Evolutionary conservation across 2,329 filamentous ascomycete species (phyloP).

Genomic region (Sporothrix protearum): DNA sequence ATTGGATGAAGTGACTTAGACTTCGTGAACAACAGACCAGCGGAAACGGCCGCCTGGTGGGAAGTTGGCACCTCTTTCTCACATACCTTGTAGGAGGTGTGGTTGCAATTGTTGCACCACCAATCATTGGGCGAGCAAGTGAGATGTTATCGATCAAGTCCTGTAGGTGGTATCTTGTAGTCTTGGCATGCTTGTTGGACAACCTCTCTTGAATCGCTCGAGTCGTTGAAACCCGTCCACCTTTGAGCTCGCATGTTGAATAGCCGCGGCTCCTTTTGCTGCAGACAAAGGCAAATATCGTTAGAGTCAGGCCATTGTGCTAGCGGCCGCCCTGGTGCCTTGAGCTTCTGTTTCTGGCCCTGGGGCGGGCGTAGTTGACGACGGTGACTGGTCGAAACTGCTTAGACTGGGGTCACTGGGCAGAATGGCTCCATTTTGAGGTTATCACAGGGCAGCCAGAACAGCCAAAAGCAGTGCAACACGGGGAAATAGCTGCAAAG

Average conservation of each 20-base stretch:
- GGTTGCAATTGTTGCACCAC: not conserved
- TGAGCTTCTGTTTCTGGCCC: not conserved
- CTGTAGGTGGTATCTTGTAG: no score
- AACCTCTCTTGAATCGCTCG: not conserved
- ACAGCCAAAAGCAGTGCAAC: not conserved
- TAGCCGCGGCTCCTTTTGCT: slow-evolving; percentile 6
- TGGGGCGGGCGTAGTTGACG: not conserved
- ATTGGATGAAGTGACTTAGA: no score
- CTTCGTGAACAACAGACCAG: not conserved
- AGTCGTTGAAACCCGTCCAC: not conserved
- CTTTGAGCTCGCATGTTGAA: not conserved
- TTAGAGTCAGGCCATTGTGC: slow-evolving; percentile 8
- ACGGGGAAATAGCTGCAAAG: not conserved
- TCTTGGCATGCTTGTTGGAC: not conserved
- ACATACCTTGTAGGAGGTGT: not conserved
- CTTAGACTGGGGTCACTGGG: not conserved
- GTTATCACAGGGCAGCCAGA: not conserved
- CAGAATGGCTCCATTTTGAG: not conserved
- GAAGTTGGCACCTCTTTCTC: not conserved
- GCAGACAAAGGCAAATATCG: not conserved
- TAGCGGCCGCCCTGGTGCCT: not conserved
- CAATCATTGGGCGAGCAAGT: not conserved
- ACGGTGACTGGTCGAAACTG: not conserved
- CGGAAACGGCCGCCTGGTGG: not conserved
- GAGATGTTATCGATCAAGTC: not conserved